Evolutionary conservation across 805 yeast species (phyloP).

Genomic region (Lipomyces japonicus): DNA sequence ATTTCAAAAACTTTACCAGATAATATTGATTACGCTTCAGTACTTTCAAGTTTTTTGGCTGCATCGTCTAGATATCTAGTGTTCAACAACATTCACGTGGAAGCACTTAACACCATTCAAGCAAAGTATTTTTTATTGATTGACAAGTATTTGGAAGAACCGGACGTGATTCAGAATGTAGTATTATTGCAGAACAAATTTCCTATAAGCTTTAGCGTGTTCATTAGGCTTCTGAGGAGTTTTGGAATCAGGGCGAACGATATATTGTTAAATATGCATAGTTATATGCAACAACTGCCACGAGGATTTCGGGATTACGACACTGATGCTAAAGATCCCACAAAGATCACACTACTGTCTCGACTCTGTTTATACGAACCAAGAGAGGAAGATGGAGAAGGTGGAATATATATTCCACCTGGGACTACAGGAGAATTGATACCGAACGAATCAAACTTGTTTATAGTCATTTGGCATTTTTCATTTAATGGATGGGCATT

Average conservation of each 20-base stretch:
- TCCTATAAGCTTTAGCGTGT: constrained; percentile 61
- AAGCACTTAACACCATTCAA: neutral
- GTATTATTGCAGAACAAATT: constrained; percentile 45
- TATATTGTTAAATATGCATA: constrained; percentile 54
- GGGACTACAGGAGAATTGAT: constrained; percentile 71
- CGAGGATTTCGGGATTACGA: constrained; percentile 45
- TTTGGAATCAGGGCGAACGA: constrained; percentile 64
- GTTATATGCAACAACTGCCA: constrained; percentile 55
- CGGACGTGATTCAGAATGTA: constrained; percentile 1
- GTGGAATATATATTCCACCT: constrained; percentile 45
- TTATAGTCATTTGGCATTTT: constrained; percentile 61
- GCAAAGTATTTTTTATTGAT: constrained; percentile 43
- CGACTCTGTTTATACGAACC: constrained; percentile 55
- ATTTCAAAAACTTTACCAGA: constrained; percentile 3
- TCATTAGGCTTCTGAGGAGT: constrained; percentile 52
- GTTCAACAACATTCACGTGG: constrained; percentile 38
- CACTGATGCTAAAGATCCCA: constrained; percentile 46
- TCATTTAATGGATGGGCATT: constrained; percentile 84
- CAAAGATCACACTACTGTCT: constrained; percentile 49
- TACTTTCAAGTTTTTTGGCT: constrained; percentile 14
- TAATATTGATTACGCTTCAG: constrained; percentile 1
- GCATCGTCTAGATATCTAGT: constrained; percentile 37
- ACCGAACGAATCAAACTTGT: constrained; percentile 44
- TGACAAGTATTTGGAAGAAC: constrained; percentile 45
- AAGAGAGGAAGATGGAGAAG: constrained; percentile 47